These are phyloP conservation scores for Barnettozyma wickerhamii DNA, from an alignment of 805 yeast species.

Conservation along the genomic window DNA sequence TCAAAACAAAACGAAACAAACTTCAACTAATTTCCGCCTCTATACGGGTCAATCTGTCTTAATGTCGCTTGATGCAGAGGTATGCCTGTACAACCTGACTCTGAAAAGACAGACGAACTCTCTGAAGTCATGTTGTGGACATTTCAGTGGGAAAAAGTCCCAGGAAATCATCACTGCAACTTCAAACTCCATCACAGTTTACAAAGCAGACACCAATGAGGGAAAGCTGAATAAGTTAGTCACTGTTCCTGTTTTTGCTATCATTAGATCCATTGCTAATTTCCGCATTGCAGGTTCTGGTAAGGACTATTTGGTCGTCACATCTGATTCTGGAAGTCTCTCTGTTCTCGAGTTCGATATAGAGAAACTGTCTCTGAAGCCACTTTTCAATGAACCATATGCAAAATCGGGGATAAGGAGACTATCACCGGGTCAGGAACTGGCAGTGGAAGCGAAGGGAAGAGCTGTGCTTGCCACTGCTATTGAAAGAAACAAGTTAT, in stretches of 20 bases:
- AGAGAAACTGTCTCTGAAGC: slow-evolving; percentile 33
- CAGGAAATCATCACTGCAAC: slow-evolving; percentile 64
- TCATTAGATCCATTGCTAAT: slow-evolving; percentile 47
- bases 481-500: slow-evolving; percentile 68
- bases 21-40: too few relatives aligned
- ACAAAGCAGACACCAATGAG: slow-evolving; percentile 45
- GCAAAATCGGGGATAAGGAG: slow-evolving; percentile 74
- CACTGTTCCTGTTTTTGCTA: slow-evolving; percentile 50
- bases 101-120: slow-evolving; percentile 56
- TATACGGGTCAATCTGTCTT: too few relatives aligned
- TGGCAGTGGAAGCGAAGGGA: slow-evolving; percentile 66
- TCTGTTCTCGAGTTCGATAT: slow-evolving; percentile 43
- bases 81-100: slow-evolving; percentile 66
- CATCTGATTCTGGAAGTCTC: slow-evolving; percentile 79
- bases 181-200: slow-evolving; percentile 49
- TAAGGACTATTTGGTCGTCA: slow-evolving; percentile 56
- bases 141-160: slow-evolving; percentile 51
- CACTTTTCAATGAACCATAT: slow-evolving; percentile 58
- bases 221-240: slow-evolving; percentile 48
- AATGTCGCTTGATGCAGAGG: slow-evolving; percentile 13
- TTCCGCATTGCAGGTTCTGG: slow-evolving; percentile 50
- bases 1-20: too few relatives aligned
- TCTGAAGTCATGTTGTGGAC: slow-evolving; percentile 57
- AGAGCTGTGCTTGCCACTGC: slow-evolving; percentile 70
- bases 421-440: slow-evolving; percentile 67